These are phyloP conservation scores for Trichophyton benhamiae DNA, from an alignment of 2,329 filamentous ascomycete species.

Conservation along the genomic window DNA sequence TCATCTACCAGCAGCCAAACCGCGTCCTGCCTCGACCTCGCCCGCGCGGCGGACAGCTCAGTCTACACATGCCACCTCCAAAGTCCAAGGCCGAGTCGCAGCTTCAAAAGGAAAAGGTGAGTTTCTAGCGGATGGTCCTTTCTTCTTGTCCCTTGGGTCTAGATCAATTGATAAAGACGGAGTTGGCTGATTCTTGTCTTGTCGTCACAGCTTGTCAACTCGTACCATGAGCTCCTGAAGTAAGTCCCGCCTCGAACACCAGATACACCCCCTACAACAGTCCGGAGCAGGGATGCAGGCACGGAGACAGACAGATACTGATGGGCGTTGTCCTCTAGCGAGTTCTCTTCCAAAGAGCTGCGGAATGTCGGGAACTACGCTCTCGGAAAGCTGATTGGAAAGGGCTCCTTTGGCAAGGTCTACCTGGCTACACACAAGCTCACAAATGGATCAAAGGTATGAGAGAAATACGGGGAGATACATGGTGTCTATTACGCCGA, in stretches of 20 bases:
- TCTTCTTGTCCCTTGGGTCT: not conserved
- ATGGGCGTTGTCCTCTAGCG: constrained; percentile 43
- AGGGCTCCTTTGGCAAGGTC: constrained; percentile 96
- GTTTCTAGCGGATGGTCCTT: constrained; percentile 10
- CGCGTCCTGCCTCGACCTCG: not conserved
- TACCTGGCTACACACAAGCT: constrained; percentile 94
- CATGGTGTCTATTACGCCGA: not conserved
- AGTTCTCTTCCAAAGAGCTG: constrained; percentile 86
- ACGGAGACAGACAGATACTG: not conserved
- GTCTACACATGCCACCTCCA: constrained; percentile 32
- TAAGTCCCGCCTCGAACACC: constrained; percentile 40
- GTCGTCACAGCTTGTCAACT: constrained; percentile 69
- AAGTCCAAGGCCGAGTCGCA: constrained; percentile 41
- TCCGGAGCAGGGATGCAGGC: no score
- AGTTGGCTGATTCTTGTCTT: not conserved
- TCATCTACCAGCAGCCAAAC: not conserved
- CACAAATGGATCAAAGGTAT: constrained; percentile 92
- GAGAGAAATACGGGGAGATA: not conserved
- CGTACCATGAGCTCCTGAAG: constrained; percentile 93
- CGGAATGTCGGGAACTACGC: constrained; percentile 90
- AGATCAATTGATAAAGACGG: not conserved
- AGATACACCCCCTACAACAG: not conserved
- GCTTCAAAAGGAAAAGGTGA: constrained; percentile 48
- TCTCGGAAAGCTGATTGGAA: constrained; percentile 82
- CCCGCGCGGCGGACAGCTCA: not conserved